phyloP scores from a whole-genome alignment of 345 rosid genomes.

The Microthlaspi erraticum region DNA sequence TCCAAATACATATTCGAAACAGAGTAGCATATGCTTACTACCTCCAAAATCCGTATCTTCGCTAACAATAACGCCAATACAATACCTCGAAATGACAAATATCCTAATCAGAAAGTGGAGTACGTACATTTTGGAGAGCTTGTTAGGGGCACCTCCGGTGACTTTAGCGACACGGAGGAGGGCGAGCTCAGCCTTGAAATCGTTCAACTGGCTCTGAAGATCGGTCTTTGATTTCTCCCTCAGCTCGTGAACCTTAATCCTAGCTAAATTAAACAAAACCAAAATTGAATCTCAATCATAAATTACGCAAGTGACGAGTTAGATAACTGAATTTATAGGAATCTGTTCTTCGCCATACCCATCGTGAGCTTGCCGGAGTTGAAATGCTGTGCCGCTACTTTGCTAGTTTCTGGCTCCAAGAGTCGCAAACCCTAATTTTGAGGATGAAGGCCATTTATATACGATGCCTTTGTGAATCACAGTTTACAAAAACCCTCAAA shows the following conservation, averaged over 20 bases:
- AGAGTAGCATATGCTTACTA: too few relatives aligned
- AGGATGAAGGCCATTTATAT: slow-evolving; percentile 21
- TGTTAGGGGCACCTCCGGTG: slow-evolving; percentile 73
- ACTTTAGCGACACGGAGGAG: slow-evolving; percentile 73
- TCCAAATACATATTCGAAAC: slow-evolving; percentile 4
- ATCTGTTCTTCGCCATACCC: slow-evolving; percentile 30
- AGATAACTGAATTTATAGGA: background rate
- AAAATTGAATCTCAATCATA: background rate
- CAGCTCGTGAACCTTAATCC: slow-evolving; percentile 67
- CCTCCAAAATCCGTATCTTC: background rate
- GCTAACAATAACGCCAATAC: background rate
- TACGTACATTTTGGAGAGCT: slow-evolving; percentile 64
- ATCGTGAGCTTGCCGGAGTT: slow-evolving; percentile 25
- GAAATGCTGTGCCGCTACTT: slow-evolving; percentile 30
- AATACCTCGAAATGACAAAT: background rate
- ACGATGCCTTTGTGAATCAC: background rate
- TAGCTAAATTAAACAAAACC: slow-evolving; percentile 38
- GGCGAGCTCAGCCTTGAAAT: slow-evolving; percentile 61
- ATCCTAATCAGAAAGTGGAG: background rate
- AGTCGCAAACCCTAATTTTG: slow-evolving; percentile 26
- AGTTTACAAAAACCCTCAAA: background rate
- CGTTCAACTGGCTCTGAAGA: slow-evolving; percentile 54
- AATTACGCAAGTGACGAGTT: background rate
- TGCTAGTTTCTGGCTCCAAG: slow-evolving; percentile 28
- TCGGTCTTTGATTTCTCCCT: slow-evolving; percentile 58